These are phyloP conservation scores for Botrytis paeoniae DNA, from an alignment of 2,329 filamentous ascomycete genomes.

Conservation along the genomic window DNA sequence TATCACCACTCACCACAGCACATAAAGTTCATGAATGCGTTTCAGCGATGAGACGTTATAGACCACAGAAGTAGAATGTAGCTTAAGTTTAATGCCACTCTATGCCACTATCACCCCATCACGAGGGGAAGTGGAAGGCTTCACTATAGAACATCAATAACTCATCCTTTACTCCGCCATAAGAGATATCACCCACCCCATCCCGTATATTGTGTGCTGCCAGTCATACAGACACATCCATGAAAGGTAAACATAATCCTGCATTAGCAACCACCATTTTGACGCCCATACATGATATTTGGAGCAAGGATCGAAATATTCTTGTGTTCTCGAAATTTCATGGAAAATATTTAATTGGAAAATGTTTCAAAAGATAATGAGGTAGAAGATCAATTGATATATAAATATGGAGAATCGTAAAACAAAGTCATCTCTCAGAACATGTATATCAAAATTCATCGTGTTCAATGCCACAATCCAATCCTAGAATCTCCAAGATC, in stretches of 20 bases:
- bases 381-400: background rate
- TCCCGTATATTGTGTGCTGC: background rate
- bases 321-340: background rate
- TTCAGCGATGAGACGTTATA: background rate
- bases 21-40: background rate
- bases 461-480: background rate
- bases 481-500: background rate
- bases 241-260: slow-evolving; percentile 6
- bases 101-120: background rate
- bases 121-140: background rate
- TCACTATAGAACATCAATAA: background rate
- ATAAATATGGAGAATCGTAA: background rate
- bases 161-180: background rate
- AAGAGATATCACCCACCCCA: background rate
- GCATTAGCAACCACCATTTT: background rate
- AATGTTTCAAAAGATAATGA: background rate
- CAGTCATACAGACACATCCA: slow-evolving; percentile 1
- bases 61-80: background rate
- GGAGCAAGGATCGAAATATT: background rate
- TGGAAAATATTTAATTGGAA: background rate
- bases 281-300: background rate
- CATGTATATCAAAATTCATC: background rate
- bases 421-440: background rate
- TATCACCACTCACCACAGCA: background rate
- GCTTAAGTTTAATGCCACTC: background rate